These are phyloP conservation scores for Arthrobotrys musiformis DNA, from an alignment of 2,329 filamentous ascomycete genomes.

Conservation along the genomic window DNA sequence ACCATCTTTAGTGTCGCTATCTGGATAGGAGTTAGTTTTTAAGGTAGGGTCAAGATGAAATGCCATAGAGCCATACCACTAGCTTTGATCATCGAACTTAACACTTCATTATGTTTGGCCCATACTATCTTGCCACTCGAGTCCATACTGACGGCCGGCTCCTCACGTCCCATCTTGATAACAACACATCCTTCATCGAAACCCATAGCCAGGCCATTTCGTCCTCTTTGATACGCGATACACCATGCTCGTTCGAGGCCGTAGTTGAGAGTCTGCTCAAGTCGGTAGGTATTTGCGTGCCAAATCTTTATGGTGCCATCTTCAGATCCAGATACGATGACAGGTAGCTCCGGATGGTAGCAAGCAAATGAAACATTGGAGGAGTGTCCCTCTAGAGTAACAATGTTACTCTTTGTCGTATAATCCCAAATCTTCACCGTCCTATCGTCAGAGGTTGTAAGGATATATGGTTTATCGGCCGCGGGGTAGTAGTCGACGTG, in stretches of 20 bases:
- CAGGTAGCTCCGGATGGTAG: conserved; percentile 94
- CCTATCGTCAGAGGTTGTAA: conserved; percentile 95
- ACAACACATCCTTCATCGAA: conserved; percentile 98
- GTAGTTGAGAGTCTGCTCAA: conserved; percentile 96
- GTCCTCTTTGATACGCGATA: conserved; percentile 92
- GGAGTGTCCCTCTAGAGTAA: conserved; percentile 94
- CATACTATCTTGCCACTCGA: conserved; percentile 94
- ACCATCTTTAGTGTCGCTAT: conserved; percentile 85
- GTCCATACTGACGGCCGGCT: conserved; percentile 98
- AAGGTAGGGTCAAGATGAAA: background rate
- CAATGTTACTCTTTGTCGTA: conserved; percentile 96
- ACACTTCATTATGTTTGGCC: conserved; percentile 93
- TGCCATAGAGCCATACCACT: conserved; percentile 67
- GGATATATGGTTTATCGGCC: conserved; percentile 82
- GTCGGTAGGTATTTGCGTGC: conserved; percentile 96
- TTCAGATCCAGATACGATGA: conserved; percentile 97
- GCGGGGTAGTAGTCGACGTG: conserved; percentile 90
- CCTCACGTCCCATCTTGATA: conserved; percentile 95
- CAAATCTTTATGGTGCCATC: conserved; percentile 98
- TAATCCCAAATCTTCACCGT: conserved; percentile 99
- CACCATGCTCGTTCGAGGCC: conserved; percentile 97
- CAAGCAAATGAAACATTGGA: conserved; percentile 98
- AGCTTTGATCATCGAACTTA: conserved; percentile 94
- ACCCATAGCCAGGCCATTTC: conserved; percentile 92
- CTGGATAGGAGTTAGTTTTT: conserved; percentile 62